Evolutionary conservation across 1,284 basidiomycete species (phyloP), one percentile per base, ranked within the genome.

Genomic region (Cryptococcus deneoformans): DNA sequence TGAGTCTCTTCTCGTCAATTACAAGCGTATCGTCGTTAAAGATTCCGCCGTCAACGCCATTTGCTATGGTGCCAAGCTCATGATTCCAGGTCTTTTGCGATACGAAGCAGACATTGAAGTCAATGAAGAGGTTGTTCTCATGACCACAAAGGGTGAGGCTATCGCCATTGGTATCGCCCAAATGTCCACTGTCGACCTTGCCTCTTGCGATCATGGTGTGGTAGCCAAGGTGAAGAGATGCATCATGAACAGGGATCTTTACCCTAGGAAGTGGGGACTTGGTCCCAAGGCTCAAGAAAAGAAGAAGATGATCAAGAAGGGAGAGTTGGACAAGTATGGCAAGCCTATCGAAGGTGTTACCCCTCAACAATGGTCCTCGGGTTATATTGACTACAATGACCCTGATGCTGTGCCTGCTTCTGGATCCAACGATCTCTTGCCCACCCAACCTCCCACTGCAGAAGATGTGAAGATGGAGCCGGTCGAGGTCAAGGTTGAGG

Each of bases 121-220:
- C 52, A 85, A 95, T 76, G 96, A 99, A 79, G 96, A 99, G 79
- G 89, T 99, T 50, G 95, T 99, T 48, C 82, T 99, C 64, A 99
- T 99, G 94, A 99, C 96, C 55, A 99, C 96, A 49, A 99, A 99
- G 83, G 96, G 94, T 66, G 96, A 99, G 79, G 96, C 93, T 45
- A 97, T 99, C 73, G 96, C 96, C 34, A 85, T 99, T 49, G 96
- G 90, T 61, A 87, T 94, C 67, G 90, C 92, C n/a, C 91, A 94
- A 75, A 99, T 99, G 96, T 92, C 93, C 11, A 98, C 95, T 9
- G 95, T 96, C 60, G 96, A 99, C 77, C 86, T 99, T 54, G 90
- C 93, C 16, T 96, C 94, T 9, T 98, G 94, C 77, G 95, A 99
- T 77, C 96, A 99, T 75, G 96, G 96, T 57, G 92, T 99, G 57